Evolutionary conservation across 2,329 filamentous ascomycete genomes (phyloP).

Genomic region (Aureobasidium sp.): DNA sequence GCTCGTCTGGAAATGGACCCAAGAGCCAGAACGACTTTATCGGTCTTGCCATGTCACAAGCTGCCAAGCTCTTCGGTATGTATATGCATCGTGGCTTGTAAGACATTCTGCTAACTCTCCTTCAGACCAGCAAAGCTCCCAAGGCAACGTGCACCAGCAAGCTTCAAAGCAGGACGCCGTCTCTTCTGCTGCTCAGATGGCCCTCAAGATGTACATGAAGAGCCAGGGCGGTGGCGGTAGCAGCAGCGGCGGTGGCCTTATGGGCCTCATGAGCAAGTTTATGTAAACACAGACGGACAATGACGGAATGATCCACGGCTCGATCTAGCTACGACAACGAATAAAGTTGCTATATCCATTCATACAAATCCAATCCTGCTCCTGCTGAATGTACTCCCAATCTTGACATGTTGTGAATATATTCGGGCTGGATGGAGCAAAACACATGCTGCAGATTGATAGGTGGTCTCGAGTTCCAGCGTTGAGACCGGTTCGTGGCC

Average conservation of each 20-base stretch:
- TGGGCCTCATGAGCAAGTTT: constrained; percentile 57
- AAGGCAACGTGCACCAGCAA: constrained; percentile 46
- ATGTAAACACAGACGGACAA: constrained; percentile 24
- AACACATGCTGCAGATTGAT: not conserved
- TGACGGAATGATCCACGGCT: not conserved
- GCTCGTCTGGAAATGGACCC: constrained; percentile 34
- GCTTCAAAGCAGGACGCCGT: constrained; percentile 76
- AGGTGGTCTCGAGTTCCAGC: not conserved
- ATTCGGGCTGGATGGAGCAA: not conserved
- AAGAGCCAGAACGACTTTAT: constrained; percentile 71
- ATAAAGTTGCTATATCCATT: not conserved
- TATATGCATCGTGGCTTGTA: not conserved
- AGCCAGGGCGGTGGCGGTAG: constrained; percentile 50
- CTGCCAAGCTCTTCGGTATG: constrained; percentile 62
- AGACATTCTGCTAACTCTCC: not conserved
- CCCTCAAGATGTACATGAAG: constrained; percentile 88
- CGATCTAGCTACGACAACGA: not conserved
- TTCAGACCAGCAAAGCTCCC: constrained; percentile 46
- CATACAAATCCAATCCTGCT: not conserved
- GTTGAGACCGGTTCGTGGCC: not conserved
- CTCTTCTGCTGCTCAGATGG: constrained; percentile 74
- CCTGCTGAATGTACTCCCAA: not conserved
- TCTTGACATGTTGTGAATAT: not conserved
- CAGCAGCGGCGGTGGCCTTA: constrained; percentile 46
- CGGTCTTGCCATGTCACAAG: constrained; percentile 80